Evolutionary conservation across 1,284 basidiomycete genomes (phyloP).

Genomic region (Veloboletus limbatus): DNA sequence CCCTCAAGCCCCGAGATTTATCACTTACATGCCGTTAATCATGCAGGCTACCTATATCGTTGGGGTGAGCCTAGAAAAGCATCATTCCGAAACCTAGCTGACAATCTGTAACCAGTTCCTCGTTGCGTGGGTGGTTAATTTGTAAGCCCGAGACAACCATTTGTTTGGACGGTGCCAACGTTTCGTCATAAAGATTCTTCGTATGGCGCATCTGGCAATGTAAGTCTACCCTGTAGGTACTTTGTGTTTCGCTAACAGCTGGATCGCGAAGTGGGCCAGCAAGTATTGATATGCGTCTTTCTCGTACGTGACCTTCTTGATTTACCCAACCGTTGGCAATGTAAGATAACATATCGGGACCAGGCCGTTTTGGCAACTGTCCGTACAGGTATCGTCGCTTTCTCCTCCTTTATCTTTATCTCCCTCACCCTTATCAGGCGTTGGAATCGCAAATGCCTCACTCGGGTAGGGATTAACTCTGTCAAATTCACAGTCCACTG

Average conservation of each 20-base stretch:
- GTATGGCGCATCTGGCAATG: conserved; percentile 15
- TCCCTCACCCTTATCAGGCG: background rate
- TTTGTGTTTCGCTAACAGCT: background rate
- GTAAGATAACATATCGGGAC: background rate
- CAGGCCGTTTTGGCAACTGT: background rate
- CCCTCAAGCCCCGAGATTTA: background rate
- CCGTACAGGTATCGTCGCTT: background rate
- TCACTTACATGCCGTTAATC: no score
- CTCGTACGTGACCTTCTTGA: conserved; percentile 6
- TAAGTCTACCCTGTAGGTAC: background rate
- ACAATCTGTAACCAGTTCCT: background rate
- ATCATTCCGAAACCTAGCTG: background rate
- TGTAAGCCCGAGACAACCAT: background rate
- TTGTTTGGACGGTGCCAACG: background rate
- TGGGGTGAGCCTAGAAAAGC: conserved; percentile 1
- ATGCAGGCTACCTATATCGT: conserved; percentile 6
- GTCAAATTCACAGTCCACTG: background rate
- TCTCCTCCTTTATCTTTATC: background rate
- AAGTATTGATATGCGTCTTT: conserved; percentile 1
- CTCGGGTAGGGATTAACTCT: conserved; percentile 1
- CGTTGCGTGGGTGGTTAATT: conserved; percentile 3
- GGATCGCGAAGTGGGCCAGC: conserved; percentile 4
- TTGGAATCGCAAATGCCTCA: conserved; percentile 3
- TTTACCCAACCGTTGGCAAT: no score
- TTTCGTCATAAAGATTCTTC: conserved; percentile 2